A percentile compares a stretch with the other conserved stretches of the same genome.
Conservation (phyloP, 306 rosid species). For the Sphenostylis stenocarpa region DNA sequence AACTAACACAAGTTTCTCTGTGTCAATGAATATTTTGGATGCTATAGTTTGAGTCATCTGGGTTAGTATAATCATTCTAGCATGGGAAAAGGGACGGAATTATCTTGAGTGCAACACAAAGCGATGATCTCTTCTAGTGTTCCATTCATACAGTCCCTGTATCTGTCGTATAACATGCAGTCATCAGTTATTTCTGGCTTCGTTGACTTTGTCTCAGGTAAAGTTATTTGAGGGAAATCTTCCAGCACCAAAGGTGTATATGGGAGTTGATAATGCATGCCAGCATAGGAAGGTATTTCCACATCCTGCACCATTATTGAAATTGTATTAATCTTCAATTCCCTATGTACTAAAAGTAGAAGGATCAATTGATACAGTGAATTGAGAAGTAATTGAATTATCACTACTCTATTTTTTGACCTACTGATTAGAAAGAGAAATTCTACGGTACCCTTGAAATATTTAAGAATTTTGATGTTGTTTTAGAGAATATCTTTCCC, state of each 20-base stretch:
- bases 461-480: background rate
- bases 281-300: constrained; percentile 39
- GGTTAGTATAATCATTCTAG: constrained; percentile 47
- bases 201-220: constrained; percentile 52
- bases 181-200: constrained; percentile 57
- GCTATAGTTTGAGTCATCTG: constrained; percentile 25
- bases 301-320: constrained; percentile 49
- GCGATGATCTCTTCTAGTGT: constrained; percentile 84
- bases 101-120: constrained; percentile 63
- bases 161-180: constrained; percentile 56
- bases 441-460: background rate
- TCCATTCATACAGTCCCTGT: constrained; percentile 65
- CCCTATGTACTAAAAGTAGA: background rate
- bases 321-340: background rate
- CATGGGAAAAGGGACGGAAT: constrained; percentile 53
- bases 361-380: background rate
- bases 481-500: background rate
- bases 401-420: background rate
- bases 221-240: constrained; percentile 70
- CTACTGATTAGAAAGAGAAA: background rate
- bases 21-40: constrained; percentile 51
- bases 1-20: constrained; percentile 50
- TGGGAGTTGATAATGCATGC: constrained; percentile 55
- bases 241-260: constrained; percentile 75
- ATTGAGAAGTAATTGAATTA: background rate